Percentiles rank a stretch among this genome's conserved stretches.
phyloP scores from a whole-genome alignment of 202 grass and related monocot species.

The Brachypodium distachyon region DNA sequence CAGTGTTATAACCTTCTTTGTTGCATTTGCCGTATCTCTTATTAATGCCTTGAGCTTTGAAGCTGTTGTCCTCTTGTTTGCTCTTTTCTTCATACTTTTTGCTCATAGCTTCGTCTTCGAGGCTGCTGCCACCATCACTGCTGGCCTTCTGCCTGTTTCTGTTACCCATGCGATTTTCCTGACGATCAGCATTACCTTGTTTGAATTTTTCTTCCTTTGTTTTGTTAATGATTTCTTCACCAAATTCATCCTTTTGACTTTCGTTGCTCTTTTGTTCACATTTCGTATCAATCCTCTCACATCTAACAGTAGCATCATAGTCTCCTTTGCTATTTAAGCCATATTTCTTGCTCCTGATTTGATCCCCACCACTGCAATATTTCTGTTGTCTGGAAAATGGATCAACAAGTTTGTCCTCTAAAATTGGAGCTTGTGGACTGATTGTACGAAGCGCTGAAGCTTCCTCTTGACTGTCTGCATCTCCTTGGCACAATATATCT shows the following conservation, averaged over 20 bases:
- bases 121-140: conserved; percentile 13
- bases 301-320: background rate
- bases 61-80: conserved; percentile 2
- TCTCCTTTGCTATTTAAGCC: background rate
- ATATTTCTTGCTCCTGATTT: conserved; percentile 6
- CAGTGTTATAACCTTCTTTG: conserved; percentile 15
- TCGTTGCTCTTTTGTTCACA: conserved; percentile 6
- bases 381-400: conserved; percentile 26
- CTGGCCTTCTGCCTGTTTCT: background rate
- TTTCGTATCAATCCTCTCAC: background rate
- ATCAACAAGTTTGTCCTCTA: conserved; percentile 33
- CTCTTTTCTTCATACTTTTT: conserved; percentile 17
- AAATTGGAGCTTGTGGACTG: conserved; percentile 11
- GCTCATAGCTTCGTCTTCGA: conserved; percentile 21
- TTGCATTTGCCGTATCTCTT: background rate
- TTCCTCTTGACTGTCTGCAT: conserved; percentile 10
- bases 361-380: background rate
- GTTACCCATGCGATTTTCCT: background rate
- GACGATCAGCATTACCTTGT: conserved; percentile 6
- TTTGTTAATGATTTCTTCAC: background rate
- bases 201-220: background rate
- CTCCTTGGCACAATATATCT: conserved; percentile 40
- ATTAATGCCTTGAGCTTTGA: conserved; percentile 5
- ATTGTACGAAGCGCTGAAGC: background rate
- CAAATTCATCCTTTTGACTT: background rate